Evolutionary conservation across 1,284 basidiomycete genomes (phyloP).

Genomic region (Neotropicomus parvogracilis): DNA sequence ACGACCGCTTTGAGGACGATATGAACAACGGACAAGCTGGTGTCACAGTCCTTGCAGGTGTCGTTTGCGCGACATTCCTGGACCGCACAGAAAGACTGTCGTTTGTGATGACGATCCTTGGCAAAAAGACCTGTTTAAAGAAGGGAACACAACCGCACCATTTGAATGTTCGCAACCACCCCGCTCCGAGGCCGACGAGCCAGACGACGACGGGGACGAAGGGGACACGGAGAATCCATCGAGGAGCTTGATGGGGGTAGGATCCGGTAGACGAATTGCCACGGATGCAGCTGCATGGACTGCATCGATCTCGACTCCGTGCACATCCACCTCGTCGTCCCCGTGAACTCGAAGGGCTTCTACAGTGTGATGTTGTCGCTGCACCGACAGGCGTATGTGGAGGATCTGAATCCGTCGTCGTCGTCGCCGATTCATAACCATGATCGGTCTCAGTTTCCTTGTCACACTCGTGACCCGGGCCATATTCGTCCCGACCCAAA

Average conservation of each 20-base stretch:
- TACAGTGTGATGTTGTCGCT: constrained; percentile 5
- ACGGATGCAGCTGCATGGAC: constrained; percentile 3
- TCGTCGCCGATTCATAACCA: constrained; percentile 28
- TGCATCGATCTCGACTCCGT: constrained; percentile 15
- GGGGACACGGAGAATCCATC: constrained; percentile 12
- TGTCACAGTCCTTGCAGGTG: constrained; percentile 8
- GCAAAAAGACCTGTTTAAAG: constrained; percentile 25
- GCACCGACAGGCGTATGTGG: constrained; percentile 28
- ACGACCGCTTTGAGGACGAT: neutral
- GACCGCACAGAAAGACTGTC: neutral
- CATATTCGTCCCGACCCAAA: constrained; percentile 8
- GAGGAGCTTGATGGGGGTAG: constrained; percentile 17
- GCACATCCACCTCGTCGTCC: constrained; percentile 15
- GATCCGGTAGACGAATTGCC: constrained; percentile 8
- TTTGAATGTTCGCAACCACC: constrained; percentile 10
- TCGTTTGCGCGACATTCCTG: constrained; percentile 14
- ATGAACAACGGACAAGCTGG: constrained; percentile 6
- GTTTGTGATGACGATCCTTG: constrained; percentile 12
- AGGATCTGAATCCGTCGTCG: constrained; percentile 31
- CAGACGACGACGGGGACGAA: constrained; percentile 1
- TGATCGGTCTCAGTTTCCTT: constrained; percentile 28
- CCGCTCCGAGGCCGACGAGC: neutral
- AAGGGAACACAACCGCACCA: constrained; percentile 23
- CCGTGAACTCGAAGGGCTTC: constrained; percentile 10
- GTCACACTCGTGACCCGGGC: constrained; percentile 15